These are phyloP conservation scores for Heliamphora pulchella DNA, from an alignment of 179 eudicot species.

Conservation along the genomic window DNA sequence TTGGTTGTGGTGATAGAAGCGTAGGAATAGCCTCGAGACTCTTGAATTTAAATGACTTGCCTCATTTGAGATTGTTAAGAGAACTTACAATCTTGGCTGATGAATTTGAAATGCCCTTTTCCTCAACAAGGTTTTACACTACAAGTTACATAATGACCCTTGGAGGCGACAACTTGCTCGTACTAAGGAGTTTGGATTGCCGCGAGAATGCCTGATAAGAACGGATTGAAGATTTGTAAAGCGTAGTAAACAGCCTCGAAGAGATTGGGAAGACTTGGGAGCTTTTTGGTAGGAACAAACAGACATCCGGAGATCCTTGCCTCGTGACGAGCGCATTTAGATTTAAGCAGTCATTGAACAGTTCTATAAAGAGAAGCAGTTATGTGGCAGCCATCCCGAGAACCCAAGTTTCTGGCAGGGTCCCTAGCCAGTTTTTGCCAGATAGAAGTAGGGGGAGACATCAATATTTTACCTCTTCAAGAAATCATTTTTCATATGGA, in stretches of 20 bases:
- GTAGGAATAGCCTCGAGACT: background rate
- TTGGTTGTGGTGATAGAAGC: too few species aligned
- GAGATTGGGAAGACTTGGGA: background rate
- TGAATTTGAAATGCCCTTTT: background rate
- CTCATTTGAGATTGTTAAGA: background rate
- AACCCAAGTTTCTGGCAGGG: background rate
- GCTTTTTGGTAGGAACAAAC: conserved; percentile 5
- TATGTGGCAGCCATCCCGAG: background rate
- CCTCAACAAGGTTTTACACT: conserved; percentile 56
- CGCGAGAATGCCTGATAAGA: conserved; percentile 48
- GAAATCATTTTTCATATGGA: background rate
- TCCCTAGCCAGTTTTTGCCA: background rate
- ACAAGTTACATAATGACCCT: conserved; percentile 77
- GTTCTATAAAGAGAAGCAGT: background rate
- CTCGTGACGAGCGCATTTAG: conserved; percentile 1
- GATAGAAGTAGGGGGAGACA: background rate
- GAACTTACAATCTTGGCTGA: conserved; percentile 10
- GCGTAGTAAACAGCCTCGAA: background rate
- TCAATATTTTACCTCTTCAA: background rate
- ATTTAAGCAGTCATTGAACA: background rate
- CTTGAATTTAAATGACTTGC: background rate
- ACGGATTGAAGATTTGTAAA: conserved; percentile 20
- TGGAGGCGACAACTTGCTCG: conserved; percentile 50
- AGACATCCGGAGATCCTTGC: background rate
- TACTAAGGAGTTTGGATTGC: conserved; percentile 51